These are phyloP conservation scores for Nannizziopsis barbatae DNA, from an alignment of 2,329 filamentous ascomycete species.

Conservation along the genomic window DNA sequence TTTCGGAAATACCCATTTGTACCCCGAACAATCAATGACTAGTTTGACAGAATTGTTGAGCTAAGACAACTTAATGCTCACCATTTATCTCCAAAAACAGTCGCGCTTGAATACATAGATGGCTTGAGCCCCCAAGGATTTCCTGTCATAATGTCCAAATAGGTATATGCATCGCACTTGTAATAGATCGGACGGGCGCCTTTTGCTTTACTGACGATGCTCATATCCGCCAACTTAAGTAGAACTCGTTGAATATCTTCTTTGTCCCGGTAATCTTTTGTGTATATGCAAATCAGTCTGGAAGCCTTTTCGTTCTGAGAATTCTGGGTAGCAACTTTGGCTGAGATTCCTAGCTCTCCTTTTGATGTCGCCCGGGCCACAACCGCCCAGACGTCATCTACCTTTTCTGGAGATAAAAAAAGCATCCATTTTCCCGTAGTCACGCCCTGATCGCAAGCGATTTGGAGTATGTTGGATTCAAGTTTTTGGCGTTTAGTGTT, in stretches of 20 bases:
- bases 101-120: constrained; percentile 33
- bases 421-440: constrained; percentile 51
- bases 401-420: constrained; percentile 18
- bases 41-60: not conserved
- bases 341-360: constrained; percentile 57
- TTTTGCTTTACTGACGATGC: constrained; percentile 41
- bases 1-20: too few species aligned
- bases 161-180: constrained; percentile 62
- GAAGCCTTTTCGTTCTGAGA: constrained; percentile 25
- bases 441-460: constrained; percentile 50
- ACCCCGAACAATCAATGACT: not conserved
- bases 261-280: constrained; percentile 57
- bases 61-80: constrained; percentile 1
- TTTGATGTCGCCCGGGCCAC: constrained; percentile 57
- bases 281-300: constrained; percentile 63
- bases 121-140: constrained; percentile 55
- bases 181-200: constrained; percentile 53
- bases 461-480: constrained; percentile 46
- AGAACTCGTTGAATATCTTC: constrained; percentile 60
- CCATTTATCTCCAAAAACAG: constrained; percentile 25
- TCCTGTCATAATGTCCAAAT: constrained; percentile 49
- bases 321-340: constrained; percentile 55
- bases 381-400: constrained; percentile 41
- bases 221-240: constrained; percentile 49
- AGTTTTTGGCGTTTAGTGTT: constrained; percentile 34